These are phyloP conservation scores for Bruguiera sexangula DNA, from an alignment of 345 rosid genomes.

Conservation along the genomic window DNA sequence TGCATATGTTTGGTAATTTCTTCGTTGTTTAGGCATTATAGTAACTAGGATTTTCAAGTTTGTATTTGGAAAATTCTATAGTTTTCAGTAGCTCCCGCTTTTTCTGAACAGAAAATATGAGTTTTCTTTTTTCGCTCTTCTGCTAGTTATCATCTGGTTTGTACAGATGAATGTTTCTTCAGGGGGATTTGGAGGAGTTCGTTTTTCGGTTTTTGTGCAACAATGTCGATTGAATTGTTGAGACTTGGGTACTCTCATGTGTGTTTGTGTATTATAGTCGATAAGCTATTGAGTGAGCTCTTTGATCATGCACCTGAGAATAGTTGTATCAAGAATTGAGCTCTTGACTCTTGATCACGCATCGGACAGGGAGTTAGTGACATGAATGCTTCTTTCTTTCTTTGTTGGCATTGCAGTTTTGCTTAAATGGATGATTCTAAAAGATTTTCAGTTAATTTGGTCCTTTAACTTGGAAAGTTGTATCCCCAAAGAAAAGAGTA, in stretches of 20 bases:
- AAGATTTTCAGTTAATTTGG: neutral
- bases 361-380: too few species aligned
- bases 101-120: neutral
- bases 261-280: neutral
- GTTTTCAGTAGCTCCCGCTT: neutral
- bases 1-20: neutral
- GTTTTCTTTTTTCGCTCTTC: neutral
- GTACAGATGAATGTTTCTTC: neutral
- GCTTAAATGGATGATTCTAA: too few species aligned
- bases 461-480: neutral
- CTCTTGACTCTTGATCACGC: too few species aligned
- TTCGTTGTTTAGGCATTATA: neutral
- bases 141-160: neutral
- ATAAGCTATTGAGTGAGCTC: too few species aligned
- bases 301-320: too few species aligned
- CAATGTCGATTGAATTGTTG: neutral
- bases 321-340: too few species aligned
- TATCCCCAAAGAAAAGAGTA: neutral
- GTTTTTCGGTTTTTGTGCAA: neutral
- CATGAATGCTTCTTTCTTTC: neutral
- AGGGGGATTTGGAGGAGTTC: neutral
- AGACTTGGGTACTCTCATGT: neutral
- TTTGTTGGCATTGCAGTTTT: neutral
- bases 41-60: neutral
- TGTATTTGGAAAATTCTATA: neutral